Conservation (phyloP, 441 rosid species). For the Populus hybrid region DNA sequence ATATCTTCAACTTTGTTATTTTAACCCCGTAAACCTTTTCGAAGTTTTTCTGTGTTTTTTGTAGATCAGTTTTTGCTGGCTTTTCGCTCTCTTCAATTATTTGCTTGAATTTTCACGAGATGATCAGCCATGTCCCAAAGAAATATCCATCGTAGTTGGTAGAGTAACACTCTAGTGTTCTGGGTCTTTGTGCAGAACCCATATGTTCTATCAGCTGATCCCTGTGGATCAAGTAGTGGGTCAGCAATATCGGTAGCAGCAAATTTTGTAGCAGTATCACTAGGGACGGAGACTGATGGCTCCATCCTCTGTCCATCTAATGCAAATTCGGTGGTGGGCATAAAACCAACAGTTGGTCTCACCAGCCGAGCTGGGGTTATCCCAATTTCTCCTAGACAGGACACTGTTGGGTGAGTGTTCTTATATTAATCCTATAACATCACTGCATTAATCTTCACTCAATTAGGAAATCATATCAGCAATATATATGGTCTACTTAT, state of each 20-base stretch:
- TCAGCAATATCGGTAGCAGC: too few relatives aligned
- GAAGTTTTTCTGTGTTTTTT: too few relatives aligned
- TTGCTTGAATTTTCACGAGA: background rate
- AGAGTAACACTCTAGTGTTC: background rate
- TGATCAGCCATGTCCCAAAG: background rate
- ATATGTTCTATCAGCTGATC: slow-evolving; percentile 46
- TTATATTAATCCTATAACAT: background rate
- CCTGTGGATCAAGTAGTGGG: slow-evolving; percentile 55
- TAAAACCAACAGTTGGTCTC: slow-evolving; percentile 75
- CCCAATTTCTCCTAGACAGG: slow-evolving; percentile 64
- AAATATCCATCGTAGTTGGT: background rate
- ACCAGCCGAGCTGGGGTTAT: slow-evolving; percentile 73
- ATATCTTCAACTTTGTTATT: background rate
- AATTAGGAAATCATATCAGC: background rate
- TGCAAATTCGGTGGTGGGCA: slow-evolving; percentile 38
- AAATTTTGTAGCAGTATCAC: too few relatives aligned
- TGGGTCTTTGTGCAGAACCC: slow-evolving; percentile 50
- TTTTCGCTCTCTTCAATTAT: background rate
- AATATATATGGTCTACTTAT: background rate
- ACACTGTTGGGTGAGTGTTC: slow-evolving; percentile 50
- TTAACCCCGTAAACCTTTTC: background rate
- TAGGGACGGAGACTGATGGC: too few relatives aligned
- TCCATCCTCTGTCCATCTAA: too few relatives aligned
- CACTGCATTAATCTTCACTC: background rate
- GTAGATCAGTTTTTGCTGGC: background rate